A percentile compares a stretch with the other conserved stretches of the same genome.
Evolutionary conservation across 495 filamentous ascomycete species (phyloP).

Genomic region (Tuber aestivum): DNA sequence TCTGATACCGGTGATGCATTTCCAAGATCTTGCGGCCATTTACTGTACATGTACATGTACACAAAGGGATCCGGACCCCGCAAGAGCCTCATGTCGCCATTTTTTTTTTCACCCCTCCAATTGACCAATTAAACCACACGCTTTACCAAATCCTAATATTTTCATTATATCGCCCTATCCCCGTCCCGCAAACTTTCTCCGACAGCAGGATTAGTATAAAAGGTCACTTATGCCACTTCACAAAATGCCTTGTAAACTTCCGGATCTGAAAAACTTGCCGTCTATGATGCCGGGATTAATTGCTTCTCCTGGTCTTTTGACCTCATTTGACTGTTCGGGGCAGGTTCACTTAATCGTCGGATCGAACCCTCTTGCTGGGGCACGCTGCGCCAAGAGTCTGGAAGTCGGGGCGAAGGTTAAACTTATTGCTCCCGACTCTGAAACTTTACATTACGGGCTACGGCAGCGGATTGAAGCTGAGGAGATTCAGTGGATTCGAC

Average conservation of each 20-base stretch:
- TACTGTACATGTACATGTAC: too few species aligned
- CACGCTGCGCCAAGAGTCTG: constrained; percentile 71
- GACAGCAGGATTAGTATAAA: not conserved
- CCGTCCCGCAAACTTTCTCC: not conserved
- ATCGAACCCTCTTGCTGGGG: constrained; percentile 75
- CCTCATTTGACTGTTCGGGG: constrained; percentile 64
- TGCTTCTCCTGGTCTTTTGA: constrained; percentile 58
- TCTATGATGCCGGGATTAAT: constrained; percentile 48
- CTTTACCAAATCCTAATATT: not conserved
- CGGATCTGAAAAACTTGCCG: not conserved
- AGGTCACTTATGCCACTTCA: not conserved
- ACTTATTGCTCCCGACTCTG: constrained; percentile 65
- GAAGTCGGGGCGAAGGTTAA: constrained; percentile 81
- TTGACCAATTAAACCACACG: not conserved
- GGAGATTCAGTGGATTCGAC: constrained; percentile 64
- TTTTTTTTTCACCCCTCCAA: not conserved
- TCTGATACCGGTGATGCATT: too few species aligned
- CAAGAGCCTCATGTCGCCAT: constrained; percentile 1
- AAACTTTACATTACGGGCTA: constrained; percentile 65
- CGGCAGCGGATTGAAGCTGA: constrained; percentile 65
- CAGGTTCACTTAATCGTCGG: constrained; percentile 86
- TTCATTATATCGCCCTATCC: not conserved
- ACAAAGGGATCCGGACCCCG: not conserved
- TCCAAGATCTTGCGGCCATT: too few species aligned
- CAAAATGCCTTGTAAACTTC: not conserved